Evolutionary conservation across 257 asterid genomes (phyloP).

Genomic region (Schizonepeta tenuifolia): DNA sequence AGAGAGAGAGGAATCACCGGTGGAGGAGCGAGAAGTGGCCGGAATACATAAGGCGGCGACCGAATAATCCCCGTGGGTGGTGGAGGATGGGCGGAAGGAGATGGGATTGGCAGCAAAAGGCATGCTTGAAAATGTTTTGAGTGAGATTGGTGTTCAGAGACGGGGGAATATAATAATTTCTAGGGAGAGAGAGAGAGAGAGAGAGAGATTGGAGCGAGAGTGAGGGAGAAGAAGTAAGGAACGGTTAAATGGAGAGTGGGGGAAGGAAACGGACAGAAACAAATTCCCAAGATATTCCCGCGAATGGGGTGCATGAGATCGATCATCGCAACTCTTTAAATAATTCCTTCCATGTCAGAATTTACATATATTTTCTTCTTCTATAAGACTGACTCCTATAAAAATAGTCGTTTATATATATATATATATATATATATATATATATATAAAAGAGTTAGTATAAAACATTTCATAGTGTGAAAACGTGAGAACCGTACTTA

Average conservation of each 20-base stretch:
- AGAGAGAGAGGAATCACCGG: constrained; percentile 34
- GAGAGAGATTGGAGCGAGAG: constrained; percentile 23
- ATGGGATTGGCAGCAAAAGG: constrained; percentile 5
- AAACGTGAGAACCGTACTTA: no score
- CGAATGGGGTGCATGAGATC: constrained; percentile 65
- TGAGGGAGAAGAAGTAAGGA: neutral
- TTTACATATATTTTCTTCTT: no score
- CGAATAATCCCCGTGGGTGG: constrained; percentile 21
- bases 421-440: no score
- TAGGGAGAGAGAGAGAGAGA: neutral
- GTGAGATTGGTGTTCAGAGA: neutral
- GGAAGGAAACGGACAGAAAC: constrained; percentile 59
- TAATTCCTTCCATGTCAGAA: no score
- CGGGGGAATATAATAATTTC: neutral
- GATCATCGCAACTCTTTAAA: constrained; percentile 43
- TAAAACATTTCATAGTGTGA: no score
- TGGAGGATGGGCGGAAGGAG: constrained; percentile 31
- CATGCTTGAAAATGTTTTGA: constrained; percentile 26
- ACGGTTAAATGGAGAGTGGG: constrained; percentile 32
- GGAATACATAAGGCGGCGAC: neutral
- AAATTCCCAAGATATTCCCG: constrained; percentile 62
- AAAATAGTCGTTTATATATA: no score
- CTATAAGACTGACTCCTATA: no score
- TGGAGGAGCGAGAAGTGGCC: constrained; percentile 21
- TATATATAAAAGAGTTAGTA: no score